Percentiles rank a stretch among this genome's conserved stretches.
phyloP scores from a whole-genome alignment of 306 rosid genomes.

The Quercus agrifolia region DNA sequence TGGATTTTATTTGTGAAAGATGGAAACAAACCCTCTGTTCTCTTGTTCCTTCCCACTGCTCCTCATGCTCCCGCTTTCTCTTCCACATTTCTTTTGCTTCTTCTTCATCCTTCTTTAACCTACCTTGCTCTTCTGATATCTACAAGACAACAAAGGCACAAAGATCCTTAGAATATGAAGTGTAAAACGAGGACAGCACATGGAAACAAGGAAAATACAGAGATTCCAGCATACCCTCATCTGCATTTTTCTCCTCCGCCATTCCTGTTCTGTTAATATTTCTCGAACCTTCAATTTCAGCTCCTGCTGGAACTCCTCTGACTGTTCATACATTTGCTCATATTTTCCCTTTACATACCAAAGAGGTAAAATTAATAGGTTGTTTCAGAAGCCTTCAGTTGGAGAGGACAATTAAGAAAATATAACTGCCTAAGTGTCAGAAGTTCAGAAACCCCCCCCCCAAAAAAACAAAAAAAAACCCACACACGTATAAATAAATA shows the following conservation, averaged over 20 bases:
- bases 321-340: constrained; percentile 72
- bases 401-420: background rate
- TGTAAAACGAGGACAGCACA: background rate
- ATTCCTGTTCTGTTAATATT: constrained; percentile 93
- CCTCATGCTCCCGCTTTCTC: constrained; percentile 96
- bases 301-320: constrained; percentile 87
- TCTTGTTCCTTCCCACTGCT: constrained; percentile 99
- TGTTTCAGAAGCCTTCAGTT: constrained; percentile 4
- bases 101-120: constrained; percentile 94
- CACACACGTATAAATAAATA: background rate
- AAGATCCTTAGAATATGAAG: constrained; percentile 17
- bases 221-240: constrained; percentile 70
- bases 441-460: background rate
- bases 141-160: constrained; percentile 32
- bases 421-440: background rate
- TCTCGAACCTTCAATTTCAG: constrained; percentile 87
- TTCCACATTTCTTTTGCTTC: constrained; percentile 98
- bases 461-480: too few species aligned
- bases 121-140: constrained; percentile 99
- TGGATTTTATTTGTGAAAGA: background rate
- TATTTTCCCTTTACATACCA: constrained; percentile 74
- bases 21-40: constrained; percentile 78
- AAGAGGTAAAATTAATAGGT: constrained; percentile 7
- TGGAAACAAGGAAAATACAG: background rate
- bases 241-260: constrained; percentile 98